Conservation (phyloP, 306 rosid genomes). For the Glycyrrhiza uralensis region DNA sequence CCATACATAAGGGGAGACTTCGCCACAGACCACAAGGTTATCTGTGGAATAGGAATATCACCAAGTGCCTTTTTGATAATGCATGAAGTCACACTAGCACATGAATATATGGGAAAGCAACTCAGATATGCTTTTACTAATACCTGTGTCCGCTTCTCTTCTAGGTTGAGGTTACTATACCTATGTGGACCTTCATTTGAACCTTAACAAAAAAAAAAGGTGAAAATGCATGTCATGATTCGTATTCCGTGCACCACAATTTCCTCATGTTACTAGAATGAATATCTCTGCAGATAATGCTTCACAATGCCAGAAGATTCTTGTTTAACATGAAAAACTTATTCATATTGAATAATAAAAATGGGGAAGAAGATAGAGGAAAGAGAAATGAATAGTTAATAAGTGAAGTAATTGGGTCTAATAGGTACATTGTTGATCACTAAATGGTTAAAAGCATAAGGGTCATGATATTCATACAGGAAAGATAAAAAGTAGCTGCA, state of each 20-base stretch:
- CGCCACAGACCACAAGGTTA: conserved; percentile 85
- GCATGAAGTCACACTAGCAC: neutral
- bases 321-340: neutral
- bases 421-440: neutral
- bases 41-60: conserved; percentile 39
- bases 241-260: neutral
- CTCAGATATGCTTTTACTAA: conserved; percentile 2
- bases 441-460: neutral
- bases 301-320: neutral
- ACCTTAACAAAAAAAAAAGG: conserved; percentile 39
- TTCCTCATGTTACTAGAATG: neutral
- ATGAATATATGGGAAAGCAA: conserved; percentile 19
- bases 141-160: conserved; percentile 92
- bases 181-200: conserved; percentile 87
- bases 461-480: conserved; percentile 4
- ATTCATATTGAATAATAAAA: neutral
- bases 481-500: neutral
- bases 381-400: neutral
- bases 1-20: conserved; percentile 97
- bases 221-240: conserved; percentile 7
- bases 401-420: neutral
- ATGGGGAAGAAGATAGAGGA: neutral
- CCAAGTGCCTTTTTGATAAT: conserved; percentile 13
- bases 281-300: neutral
- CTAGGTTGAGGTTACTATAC: conserved; percentile 47